Evolutionary conservation across 305 asterid genomes (phyloP), one percentile per base, ranked within the genome.

Genomic region (Fraxinus sp.): DNA sequence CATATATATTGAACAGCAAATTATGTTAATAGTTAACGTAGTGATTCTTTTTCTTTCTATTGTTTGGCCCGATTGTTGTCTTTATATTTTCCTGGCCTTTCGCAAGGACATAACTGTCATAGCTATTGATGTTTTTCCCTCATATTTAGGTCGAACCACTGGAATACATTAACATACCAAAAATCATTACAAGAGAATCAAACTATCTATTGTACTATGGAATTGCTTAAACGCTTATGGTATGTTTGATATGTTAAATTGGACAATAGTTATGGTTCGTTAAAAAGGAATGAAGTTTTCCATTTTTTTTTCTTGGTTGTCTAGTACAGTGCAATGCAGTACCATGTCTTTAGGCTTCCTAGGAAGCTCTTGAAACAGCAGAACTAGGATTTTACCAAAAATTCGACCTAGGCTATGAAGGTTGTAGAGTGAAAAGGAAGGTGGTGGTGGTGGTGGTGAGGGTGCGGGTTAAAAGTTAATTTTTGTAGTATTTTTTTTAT

Each of bases 41-140:
- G 36, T 74, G 85, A 86, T 83, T 84, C 79, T 82, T 86, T 82
- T 18, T 70, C 79, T 80, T 84, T 80, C 74, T 86, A 76, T 83
- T 80, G 79, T 87, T 74, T 44, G 66, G 78, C 57, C 80, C 80
- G 79, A 24, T 76, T 78, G 85, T 24, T 52, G 79, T 87, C 82
- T 85, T 73, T 59, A 79, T 80, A 36, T 78, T 72, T 70, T 22
- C 39, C n/a, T 35, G 10, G 22, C 24, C 22, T 52, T 16, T n/a
- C 64, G 24, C 22, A 16, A 52, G 62, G 20, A 4, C 20, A 46
- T 46, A 13, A 46, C 57, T 5, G 18, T 16, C 59, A 4, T 49
- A 14, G 20, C 20, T 14, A 7, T 46, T 77, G 82, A 37, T 20
- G 32, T 8, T 59, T 8, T 20, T 7, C 4, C 71, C 71, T 7